Evolutionary conservation across 1,139 yeast genomes (phyloP), one percentile per base, ranked within the genome.

Genomic region (Candida neerlandica): DNA sequence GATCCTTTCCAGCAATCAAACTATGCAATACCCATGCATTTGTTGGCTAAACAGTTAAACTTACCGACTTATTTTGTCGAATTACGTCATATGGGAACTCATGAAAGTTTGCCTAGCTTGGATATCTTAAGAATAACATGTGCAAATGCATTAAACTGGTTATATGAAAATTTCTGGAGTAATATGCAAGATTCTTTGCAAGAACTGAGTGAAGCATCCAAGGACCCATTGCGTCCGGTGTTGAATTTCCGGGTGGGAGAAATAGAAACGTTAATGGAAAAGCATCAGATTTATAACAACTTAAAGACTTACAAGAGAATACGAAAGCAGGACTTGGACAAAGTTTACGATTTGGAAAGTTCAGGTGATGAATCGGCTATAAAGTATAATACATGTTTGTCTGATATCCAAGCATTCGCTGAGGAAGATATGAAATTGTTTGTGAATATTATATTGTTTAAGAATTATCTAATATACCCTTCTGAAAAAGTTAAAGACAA

Each of bases 41-140:
- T 78, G 5, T 68, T 94, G 30, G 99, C 99, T 0, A 80, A 73
- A 47, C 77, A 79, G 39, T 69, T 89, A 19, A 81, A 81, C 1
- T 70, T 95, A 19, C 97, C 99, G 0, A 78, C 86, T 33, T 81
- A 81, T 60, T 91, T 95, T 67, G 99, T 95, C 0, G 99, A 95
- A 62, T 63, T 91, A 38, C 74, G 99, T 54, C 99, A 95, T 65
- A 81, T 84, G 64, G 94, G 96, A 5, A 94, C 99, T 0, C 99
- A 95, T 64, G 98, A 94, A 58, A 77, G 73, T 14, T 67, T 94
- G 19, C 97, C 98, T 0, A 77, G 87, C 34, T 59, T 90, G 40
- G 82, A 78, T 43, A 75, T 88, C 67, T 73, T 94, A 19, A 73
- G 96, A 38, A 65, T 73, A 29, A 81, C 85, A 5, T 70, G 84